These are phyloP conservation scores for Kockovaella imperatae DNA, from an alignment of 768 basidiomycete genomes.

Conservation along the genomic window DNA sequence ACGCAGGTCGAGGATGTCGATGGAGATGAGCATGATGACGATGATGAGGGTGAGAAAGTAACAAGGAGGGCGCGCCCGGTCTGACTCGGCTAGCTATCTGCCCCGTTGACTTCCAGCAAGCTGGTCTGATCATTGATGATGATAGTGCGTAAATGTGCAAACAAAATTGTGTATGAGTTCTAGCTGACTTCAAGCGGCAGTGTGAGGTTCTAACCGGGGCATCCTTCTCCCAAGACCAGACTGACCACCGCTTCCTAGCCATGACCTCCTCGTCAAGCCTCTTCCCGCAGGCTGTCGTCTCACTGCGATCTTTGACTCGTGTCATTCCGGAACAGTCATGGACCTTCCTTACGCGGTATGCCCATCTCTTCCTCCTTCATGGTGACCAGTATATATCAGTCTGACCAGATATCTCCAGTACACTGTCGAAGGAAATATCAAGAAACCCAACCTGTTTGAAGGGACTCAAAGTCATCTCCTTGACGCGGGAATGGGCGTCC, in stretches of 20 bases:
- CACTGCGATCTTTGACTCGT: constrained; percentile 52
- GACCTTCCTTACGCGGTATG: constrained; percentile 48
- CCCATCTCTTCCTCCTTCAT: not conserved
- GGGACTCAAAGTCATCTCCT: constrained; percentile 76
- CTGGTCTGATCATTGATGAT: constrained; percentile 80
- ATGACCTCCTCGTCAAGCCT: constrained; percentile 64
- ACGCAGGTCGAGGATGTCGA: constrained; percentile 70
- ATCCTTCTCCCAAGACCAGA: not conserved
- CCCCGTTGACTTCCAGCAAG: constrained; percentile 64
- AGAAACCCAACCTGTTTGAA: constrained; percentile 81
- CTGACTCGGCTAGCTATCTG: constrained; percentile 53
- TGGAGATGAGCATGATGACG: constrained; percentile 41
- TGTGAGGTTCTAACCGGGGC: constrained; percentile 7
- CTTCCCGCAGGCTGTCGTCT: constrained; percentile 81
- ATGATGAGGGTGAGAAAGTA: constrained; percentile 27
- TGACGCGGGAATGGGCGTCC: constrained; percentile 53
- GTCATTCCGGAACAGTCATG: constrained; percentile 51
- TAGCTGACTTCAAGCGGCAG: constrained; percentile 1
- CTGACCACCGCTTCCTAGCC: constrained; percentile 37
- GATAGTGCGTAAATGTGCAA: constrained; percentile 48
- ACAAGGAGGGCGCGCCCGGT: not conserved
- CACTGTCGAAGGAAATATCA: constrained; percentile 89
- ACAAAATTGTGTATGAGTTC: not conserved
- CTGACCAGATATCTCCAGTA: constrained; percentile 47
- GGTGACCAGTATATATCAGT: not conserved